Evolutionary conservation across 805 yeast genomes (phyloP), one percentile per base, ranked within the genome.

Genomic region (Grigorovia humatica): DNA sequence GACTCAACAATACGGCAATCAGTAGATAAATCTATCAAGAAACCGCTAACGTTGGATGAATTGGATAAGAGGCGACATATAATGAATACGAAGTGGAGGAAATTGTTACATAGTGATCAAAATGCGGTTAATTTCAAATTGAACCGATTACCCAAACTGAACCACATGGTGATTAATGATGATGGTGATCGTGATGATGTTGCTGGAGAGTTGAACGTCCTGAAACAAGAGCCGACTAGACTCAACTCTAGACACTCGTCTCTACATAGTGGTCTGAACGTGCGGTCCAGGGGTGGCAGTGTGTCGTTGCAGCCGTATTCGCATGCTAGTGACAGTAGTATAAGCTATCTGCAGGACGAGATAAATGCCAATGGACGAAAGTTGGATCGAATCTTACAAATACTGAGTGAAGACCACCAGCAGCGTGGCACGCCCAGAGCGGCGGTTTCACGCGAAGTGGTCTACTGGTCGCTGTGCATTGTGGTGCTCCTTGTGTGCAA

Each of bases 401-500:
- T 64, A 38, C 48, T 32, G 29, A 18, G 19, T 11, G 19, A 35
- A 23, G 18, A 6, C 27, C 27, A 23, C 27, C 27, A 23, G 6
- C 27, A 23, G 27, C 27, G 27, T 4, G 6, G 27, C 27, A 23
- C 27, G 27, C 27, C 27, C 27, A 3, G 27, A n/a, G 12, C 6
- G 8, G 12, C 23, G n/a, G 45, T 44, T 13, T 44, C 47, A 7
- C 18, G 11, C 17, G 50, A 55, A 48, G 48, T 46, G 48, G 18
- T 57, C 41, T 48, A 59, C 35, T 64, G 69, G 70, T 54, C 59
- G 50, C 43, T 56, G 48, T 66, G 69, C 60, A 66, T 65, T 57
- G 60, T 65, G 52, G 55, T 59, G 47, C 61, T 65, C 35, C 49
- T 62, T 23, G 32, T 58, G 20, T 60, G 64, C 53, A 63, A 65